These are phyloP conservation scores for Phylloporus sp. DNA, from an alignment of 768 basidiomycete species.

Conservation along the genomic window DNA sequence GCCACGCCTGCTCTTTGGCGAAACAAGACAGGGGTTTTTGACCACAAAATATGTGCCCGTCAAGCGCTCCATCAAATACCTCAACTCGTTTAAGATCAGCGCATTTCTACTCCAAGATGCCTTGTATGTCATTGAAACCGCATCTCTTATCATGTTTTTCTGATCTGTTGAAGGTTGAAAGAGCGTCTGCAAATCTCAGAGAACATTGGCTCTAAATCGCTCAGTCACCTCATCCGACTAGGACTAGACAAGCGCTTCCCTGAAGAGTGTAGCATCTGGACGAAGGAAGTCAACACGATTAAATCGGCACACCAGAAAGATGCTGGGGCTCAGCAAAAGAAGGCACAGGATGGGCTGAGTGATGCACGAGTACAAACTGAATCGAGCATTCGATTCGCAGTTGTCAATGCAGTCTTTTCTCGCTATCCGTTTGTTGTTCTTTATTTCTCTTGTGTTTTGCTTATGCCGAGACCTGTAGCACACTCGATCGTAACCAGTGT, in stretches of 20 bases:
- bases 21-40: slow-evolving; percentile 41
- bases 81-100: slow-evolving; percentile 4
- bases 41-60: slow-evolving; percentile 26
- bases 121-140: slow-evolving; percentile 14
- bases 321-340: slow-evolving; percentile 8
- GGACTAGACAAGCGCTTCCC: slow-evolving; percentile 33
- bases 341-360: slow-evolving; percentile 8
- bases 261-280: slow-evolving; percentile 23
- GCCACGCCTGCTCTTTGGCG: slow-evolving; percentile 38
- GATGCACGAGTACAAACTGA: slow-evolving; percentile 13
- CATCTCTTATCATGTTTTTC: neutral
- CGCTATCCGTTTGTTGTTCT: slow-evolving; percentile 17
- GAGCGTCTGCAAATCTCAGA: slow-evolving; percentile 27
- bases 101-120: slow-evolving; percentile 20
- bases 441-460: neutral
- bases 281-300: slow-evolving; percentile 12
- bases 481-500: slow-evolving; percentile 17
- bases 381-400: slow-evolving; percentile 18
- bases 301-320: neutral
- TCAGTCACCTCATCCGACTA: slow-evolving; percentile 27
- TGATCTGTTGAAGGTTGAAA: slow-evolving; percentile 16
- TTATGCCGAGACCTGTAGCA: slow-evolving; percentile 6
- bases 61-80: slow-evolving; percentile 8
- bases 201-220: slow-evolving; percentile 18
- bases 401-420: slow-evolving; percentile 27